Conservation (phyloP, 345 rosid genomes). For the Microcos paniculata region DNA sequence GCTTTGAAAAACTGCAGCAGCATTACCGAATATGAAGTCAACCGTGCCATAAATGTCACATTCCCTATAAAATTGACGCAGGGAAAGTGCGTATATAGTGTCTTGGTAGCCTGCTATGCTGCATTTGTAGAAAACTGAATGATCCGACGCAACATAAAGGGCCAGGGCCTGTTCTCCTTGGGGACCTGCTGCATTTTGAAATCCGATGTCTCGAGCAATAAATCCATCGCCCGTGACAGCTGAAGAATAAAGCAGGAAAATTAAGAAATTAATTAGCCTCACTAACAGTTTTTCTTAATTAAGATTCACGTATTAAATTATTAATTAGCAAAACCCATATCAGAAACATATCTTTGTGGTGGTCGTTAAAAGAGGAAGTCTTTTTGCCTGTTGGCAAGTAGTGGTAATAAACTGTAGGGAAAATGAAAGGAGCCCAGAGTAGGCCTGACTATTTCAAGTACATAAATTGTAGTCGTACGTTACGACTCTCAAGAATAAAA, state of each 20-base stretch:
- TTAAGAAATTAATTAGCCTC: neutral
- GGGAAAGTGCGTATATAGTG: constrained; percentile 61
- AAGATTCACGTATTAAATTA: neutral
- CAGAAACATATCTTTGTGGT: too few species aligned
- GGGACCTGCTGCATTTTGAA: constrained; percentile 81
- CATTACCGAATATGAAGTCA: constrained; percentile 85
- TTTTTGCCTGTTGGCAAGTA: neutral
- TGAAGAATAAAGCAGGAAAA: constrained; percentile 17
- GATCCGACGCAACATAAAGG: constrained; percentile 57
- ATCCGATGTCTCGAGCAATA: constrained; percentile 72
- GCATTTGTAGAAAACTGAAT: constrained; percentile 64
- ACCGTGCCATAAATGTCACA: constrained; percentile 72
- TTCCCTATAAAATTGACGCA: constrained; percentile 83
- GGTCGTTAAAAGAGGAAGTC: neutral
- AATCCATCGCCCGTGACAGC: constrained; percentile 79
- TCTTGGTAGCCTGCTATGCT: constrained; percentile 81
- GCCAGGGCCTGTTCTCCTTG: constrained; percentile 70
- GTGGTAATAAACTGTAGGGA: neutral
- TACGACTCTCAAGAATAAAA: too few species aligned
- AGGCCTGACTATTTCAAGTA: neutral
- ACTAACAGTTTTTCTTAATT: neutral
- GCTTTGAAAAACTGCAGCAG: constrained; percentile 78
- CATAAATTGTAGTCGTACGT: neutral
- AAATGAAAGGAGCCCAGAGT: neutral
- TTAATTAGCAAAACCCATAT: too few species aligned